Base-by-base conservation (phyloP, 1,284 basidiomycete species). In the Cutaneotrichosporon curvatum region DNA sequence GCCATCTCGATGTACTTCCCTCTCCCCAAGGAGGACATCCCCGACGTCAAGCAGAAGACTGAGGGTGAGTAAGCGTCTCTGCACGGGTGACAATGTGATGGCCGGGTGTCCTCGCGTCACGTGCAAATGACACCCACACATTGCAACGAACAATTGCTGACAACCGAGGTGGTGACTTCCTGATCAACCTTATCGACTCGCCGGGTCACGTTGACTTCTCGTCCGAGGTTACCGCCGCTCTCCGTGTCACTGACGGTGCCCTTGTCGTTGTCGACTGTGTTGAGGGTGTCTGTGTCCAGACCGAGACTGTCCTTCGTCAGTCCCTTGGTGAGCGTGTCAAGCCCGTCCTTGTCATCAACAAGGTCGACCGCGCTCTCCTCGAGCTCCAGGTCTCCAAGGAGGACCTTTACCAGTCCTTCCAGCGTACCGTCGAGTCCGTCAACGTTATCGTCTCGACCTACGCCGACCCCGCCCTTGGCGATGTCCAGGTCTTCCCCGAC, bases 1-100 rank as follows among this genome's bases (percentile, higher is more conserved):
- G 95, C 94, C 70, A 97, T 98, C 73, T 96, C 95, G 54, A 98
- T 98, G 95, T 97, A 95, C 78, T 98, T 99, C 74, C 84, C 90
- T 77, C 81, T 99, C 68, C 74, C 79, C 71, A 90, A 95, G 79
- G 92, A 96, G 16, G 87, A 94, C 56, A 67, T 94, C 37, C 63
- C 70, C 16, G 78, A 84, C 55, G 84, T 98, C 74, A 85, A 89
- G 75, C 92, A 98, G 79, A 87, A 94, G 77, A 94, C 88, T 37
- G 81, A 84, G 4, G 91, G 90, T 85, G 60, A 50, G 58, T 48
- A n/a, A 16, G 16, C 40, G 38, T n/a, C n/a, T n/a, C n/a, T 39
- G 21, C 48, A 28, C 12, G 7, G 25, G 12, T n/a, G n/a, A n/a
- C n/a, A n/a, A n/a, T n/a, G n/a, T n/a, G n/a, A n/a, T n/a, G n/a